Evolutionary conservation across 768 basidiomycete genomes (phyloP).

Genomic region (Pleurotus pulmonarius): DNA sequence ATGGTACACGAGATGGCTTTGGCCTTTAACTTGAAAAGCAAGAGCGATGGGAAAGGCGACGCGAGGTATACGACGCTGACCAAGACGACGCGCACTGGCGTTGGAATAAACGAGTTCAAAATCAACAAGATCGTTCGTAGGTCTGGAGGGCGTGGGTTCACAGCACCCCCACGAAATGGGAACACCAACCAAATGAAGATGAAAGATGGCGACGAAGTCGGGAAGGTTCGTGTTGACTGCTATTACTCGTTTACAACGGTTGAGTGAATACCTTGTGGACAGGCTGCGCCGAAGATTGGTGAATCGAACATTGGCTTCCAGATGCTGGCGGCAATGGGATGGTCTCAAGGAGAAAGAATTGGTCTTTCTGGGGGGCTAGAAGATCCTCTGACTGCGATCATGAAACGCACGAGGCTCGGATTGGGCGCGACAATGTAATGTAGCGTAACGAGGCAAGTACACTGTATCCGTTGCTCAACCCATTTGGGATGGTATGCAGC

Average conservation of each 20-base stretch:
- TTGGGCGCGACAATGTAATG: conserved; percentile 55
- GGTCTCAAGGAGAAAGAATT: conserved; percentile 79
- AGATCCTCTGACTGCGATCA: conserved; percentile 74
- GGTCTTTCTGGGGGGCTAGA: conserved; percentile 64
- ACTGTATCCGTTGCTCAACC: too few species aligned
- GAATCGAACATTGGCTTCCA: conserved; percentile 81
- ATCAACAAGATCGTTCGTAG: conserved; percentile 42
- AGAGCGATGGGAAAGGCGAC: conserved; percentile 69
- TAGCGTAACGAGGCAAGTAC: background rate
- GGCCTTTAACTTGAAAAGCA: conserved; percentile 74
- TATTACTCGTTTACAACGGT: background rate
- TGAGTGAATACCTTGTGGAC: background rate
- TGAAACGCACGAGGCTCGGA: conserved; percentile 84
- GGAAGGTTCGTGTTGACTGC: conserved; percentile 47
- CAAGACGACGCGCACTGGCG: conserved; percentile 61
- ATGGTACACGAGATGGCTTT: conserved; percentile 76
- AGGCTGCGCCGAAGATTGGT: conserved; percentile 81
- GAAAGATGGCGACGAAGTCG: conserved; percentile 84
- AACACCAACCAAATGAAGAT: conserved; percentile 16
- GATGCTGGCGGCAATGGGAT: conserved; percentile 89
- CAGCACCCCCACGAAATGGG: conserved; percentile 19
- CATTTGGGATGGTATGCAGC: too few species aligned
- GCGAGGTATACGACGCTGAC: conserved; percentile 72
- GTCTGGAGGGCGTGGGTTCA: conserved; percentile 27
- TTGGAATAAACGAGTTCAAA: conserved; percentile 56